Conservation (phyloP, 306 rosid genomes). For the Vigna reflexopilosa region DNA sequence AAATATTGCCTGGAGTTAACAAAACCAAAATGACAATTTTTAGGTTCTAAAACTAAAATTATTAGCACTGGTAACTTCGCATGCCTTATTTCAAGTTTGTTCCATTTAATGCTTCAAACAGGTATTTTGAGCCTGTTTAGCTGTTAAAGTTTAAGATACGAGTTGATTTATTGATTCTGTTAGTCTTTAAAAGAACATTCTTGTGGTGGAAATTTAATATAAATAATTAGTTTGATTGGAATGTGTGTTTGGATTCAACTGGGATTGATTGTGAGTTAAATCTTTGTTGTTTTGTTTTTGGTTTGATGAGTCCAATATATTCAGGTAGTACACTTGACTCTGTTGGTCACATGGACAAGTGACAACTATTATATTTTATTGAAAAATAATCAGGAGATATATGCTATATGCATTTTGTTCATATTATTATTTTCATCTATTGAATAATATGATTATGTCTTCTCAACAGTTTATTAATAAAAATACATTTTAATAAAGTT, state of each 20-base stretch:
- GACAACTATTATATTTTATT: not conserved
- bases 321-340: not conserved
- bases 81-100: not conserved
- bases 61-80: slow-evolving; percentile 2
- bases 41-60: slow-evolving; percentile 22
- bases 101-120: slow-evolving; percentile 19
- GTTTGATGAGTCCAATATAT: slow-evolving; percentile 4
- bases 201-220: slow-evolving; percentile 28
- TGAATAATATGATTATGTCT: slow-evolving; percentile 1
- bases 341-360: not conserved
- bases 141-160: slow-evolving; percentile 1
- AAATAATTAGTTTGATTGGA: slow-evolving; percentile 14
- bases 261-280: slow-evolving; percentile 14
- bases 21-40: slow-evolving; percentile 11
- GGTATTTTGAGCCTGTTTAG: slow-evolving; percentile 9
- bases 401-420: slow-evolving; percentile 22
- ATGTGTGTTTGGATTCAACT: slow-evolving; percentile 14
- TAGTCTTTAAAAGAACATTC: slow-evolving; percentile 13
- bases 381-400: not conserved
- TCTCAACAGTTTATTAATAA: not conserved
- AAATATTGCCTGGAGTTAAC: slow-evolving; percentile 25
- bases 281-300: slow-evolving; percentile 3
- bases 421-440: slow-evolving; percentile 17
- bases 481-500: slow-evolving; percentile 25
- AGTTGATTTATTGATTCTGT: not conserved